phyloP scores from a whole-genome alignment of 1,284 basidiomycete species.

The Ustilago crameri region DNA sequence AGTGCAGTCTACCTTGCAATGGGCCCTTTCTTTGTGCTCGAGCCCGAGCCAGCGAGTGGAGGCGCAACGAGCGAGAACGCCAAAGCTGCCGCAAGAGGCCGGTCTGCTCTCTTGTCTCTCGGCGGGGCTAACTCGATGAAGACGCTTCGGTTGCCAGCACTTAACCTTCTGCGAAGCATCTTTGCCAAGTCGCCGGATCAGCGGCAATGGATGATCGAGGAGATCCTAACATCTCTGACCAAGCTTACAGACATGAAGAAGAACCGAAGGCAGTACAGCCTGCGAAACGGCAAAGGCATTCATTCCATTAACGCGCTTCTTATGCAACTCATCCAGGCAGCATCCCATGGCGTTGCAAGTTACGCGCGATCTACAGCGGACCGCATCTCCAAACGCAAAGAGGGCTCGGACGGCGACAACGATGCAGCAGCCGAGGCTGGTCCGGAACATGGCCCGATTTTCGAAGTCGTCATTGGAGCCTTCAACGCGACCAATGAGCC shows the following conservation, averaged over 20 bases:
- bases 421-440: slow-evolving; percentile 11
- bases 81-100: slow-evolving; percentile 30
- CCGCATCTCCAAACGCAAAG: slow-evolving; percentile 25
- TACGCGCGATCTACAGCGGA: slow-evolving; percentile 32
- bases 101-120: slow-evolving; percentile 42
- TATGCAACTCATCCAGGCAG: slow-evolving; percentile 91
- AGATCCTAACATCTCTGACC: slow-evolving; percentile 87
- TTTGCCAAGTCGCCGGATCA: slow-evolving; percentile 90
- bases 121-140: slow-evolving; percentile 73
- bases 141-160: slow-evolving; percentile 80
- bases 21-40: slow-evolving; percentile 85
- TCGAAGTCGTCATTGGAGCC: slow-evolving; percentile 40
- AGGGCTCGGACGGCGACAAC: slow-evolving; percentile 10
- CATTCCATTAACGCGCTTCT: slow-evolving; percentile 90
- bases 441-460: slow-evolving; percentile 10
- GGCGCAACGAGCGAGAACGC: slow-evolving; percentile 32
- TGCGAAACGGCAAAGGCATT: slow-evolving; percentile 76
- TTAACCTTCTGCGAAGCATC: slow-evolving; percentile 81
- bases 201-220: slow-evolving; percentile 93
- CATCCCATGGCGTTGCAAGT: slow-evolving; percentile 69
- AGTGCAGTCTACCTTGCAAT: slow-evolving; percentile 90
- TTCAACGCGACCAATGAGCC: slow-evolving; percentile 26
- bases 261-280: slow-evolving; percentile 77
- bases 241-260: slow-evolving; percentile 88
- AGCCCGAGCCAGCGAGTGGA: slow-evolving; percentile 70